Evolutionary conservation across 192 early-diverging fungal genomes (phyloP).

Genomic region (Diversispora eburnea): DNA sequence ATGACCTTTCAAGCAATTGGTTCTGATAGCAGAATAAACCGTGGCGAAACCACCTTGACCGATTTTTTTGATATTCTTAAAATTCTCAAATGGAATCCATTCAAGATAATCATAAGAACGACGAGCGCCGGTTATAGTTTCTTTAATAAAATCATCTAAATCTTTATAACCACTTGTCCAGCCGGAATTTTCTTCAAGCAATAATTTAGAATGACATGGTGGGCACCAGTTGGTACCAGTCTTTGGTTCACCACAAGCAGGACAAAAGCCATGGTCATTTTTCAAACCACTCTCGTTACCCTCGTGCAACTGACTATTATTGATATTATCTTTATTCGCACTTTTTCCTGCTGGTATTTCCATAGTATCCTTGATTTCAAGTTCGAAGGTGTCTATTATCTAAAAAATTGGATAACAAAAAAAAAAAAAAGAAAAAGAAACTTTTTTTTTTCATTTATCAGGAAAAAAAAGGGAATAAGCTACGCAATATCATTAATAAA

Average conservation of each 20-base stretch:
- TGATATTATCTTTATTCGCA: no score
- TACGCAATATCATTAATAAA: no score
- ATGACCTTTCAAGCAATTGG: neutral
- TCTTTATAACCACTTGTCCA: conserved; percentile 2
- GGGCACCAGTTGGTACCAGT: neutral
- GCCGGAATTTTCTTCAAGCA: neutral
- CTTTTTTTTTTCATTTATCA: no score
- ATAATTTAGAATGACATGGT: neutral
- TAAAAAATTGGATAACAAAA: no score
- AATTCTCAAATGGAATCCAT: conserved; percentile 25
- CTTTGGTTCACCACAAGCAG: neutral
- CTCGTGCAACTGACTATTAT: no score
- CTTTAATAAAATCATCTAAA: neutral
- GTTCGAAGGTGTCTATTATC: no score
- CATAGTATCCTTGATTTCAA: no score
- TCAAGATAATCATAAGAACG: neutral
- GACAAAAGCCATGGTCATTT: neutral
- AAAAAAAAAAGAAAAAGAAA: no score
- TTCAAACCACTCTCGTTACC: no score
- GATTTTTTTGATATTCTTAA: conserved; percentile 8
- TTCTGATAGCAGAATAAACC: conserved; percentile 4
- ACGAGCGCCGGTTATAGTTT: neutral
- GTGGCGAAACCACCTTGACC: conserved; percentile 25
- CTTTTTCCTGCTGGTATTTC: no score
- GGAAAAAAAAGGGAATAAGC: no score